Evolutionary conservation across 140 eudicot species (phyloP), one percentile per base, ranked within the genome.

Genomic region (Oenanthe javanica): DNA sequence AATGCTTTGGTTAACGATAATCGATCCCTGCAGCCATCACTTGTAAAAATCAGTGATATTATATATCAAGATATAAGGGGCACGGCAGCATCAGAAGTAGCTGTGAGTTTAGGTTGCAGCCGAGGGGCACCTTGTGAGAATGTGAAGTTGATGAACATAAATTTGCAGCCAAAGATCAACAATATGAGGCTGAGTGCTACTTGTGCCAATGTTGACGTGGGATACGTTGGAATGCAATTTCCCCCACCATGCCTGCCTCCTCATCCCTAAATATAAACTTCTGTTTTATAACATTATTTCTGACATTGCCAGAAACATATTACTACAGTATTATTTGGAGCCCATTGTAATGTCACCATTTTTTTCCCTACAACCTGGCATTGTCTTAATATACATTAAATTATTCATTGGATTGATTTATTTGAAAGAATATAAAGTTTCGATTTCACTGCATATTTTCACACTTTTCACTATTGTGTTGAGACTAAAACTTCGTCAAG

Each of bases 71-170:
- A 89, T 75, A 85, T 89, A 57, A 81, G 77, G 77, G 93, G 93
- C 46, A 84, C 90, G 0, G 76, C 93, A 40, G 18, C 21, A 12
- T 71, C 90, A 8, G 82, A 82, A 1, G 72, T 50, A 25, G 90
- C 90, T 0, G 82, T 89, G 38, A 83, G n/a, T 42, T 50, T 89
- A 19, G 66, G 9, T 52, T 86, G 93, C 86, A 89, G 93, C 78
- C 8, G 84, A 7, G 6, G n/a, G 25, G 90, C 72, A 42, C 93
- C 87, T 21, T 89, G 93, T 67, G 50, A 81, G 52, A 86, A 85
- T 76, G 78, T 89, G 1, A 82, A 47, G 1, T 47, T 87, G 9
- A 45, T n/a, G 45, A 86, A 89, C 83, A 69, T 89, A n/a, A 81
- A 86, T 61, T 55, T 89, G 80, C 75, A 45, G 82, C 54, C 79